Conservation (phyloP, 352 stramenopile genomes). For the Blastocystis sp. region DNA sequence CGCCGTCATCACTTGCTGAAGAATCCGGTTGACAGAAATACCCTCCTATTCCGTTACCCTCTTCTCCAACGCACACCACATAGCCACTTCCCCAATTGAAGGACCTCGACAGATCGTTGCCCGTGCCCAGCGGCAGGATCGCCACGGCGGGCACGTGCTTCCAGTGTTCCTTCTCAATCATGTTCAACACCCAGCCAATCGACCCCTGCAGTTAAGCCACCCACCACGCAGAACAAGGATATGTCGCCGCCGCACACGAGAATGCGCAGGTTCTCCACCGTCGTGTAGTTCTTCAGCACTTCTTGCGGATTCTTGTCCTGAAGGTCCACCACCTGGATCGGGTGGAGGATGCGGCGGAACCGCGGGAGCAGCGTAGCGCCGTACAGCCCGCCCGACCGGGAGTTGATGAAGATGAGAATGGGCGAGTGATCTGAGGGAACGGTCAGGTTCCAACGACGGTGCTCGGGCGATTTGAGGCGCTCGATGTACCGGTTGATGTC, state of each 20-base stretch:
- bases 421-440: slow-evolving; percentile 67
- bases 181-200: slow-evolving; percentile 73
- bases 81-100: slow-evolving; percentile 88
- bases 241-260: slow-evolving; percentile 90
- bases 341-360: slow-evolving; percentile 87
- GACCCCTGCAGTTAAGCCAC: slow-evolving; percentile 44
- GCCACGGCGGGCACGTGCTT: slow-evolving; percentile 82
- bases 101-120: slow-evolving; percentile 88
- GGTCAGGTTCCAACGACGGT: not conserved
- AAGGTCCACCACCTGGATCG: slow-evolving; percentile 90
- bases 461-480: slow-evolving; percentile 4
- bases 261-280: slow-evolving; percentile 82
- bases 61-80: not conserved
- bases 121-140: slow-evolving; percentile 89
- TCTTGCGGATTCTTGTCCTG: slow-evolving; percentile 85
- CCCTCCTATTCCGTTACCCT: not conserved
- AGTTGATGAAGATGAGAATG: slow-evolving; percentile 90
- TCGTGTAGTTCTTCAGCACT: slow-evolving; percentile 84
- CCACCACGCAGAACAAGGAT: slow-evolving; percentile 12
- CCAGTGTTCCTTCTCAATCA: slow-evolving; percentile 77
- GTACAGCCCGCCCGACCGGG: slow-evolving; percentile 86
- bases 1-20: not conserved
- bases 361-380: slow-evolving; percentile 86
- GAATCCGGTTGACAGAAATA: slow-evolving; percentile 37
- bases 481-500: slow-evolving; percentile 38